These are phyloP conservation scores for Phialemoniopsis sp. DNA, from an alignment of 2,329 filamentous ascomycete genomes.

Conservation along the genomic window DNA sequence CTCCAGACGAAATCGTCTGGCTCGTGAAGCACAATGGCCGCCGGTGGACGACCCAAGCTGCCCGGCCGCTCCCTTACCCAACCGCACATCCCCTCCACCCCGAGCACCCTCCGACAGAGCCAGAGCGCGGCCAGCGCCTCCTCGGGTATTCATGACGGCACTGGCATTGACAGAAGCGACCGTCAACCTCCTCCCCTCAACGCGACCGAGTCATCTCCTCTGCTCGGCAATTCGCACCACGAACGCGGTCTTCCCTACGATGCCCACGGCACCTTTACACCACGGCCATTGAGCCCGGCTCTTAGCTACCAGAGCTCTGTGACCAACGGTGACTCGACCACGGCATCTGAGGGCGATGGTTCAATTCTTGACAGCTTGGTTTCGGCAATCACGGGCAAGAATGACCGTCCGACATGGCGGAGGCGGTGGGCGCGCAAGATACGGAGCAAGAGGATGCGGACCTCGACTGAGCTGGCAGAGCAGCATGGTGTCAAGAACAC, in stretches of 20 bases:
- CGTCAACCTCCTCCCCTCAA: neutral
- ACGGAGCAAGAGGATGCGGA: constrained; percentile 60
- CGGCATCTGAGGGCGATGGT: constrained; percentile 24
- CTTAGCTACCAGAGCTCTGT: constrained; percentile 24
- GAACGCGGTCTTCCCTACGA: too few species aligned
- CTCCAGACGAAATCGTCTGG: too few species aligned
- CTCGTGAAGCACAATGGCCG: too few species aligned
- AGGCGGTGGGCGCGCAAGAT: constrained; percentile 30
- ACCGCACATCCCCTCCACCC: constrained; percentile 33
- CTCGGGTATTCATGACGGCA: too few species aligned
- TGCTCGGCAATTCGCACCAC: constrained; percentile 25
- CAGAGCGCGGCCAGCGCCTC: constrained; percentile 19
- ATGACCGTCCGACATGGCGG: constrained; percentile 39
- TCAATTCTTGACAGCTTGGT: constrained; percentile 33
- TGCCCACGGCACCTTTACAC: constrained; percentile 71
- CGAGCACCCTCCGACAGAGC: constrained; percentile 41
- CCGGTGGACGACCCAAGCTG: too few species aligned
- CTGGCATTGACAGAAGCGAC: too few species aligned
- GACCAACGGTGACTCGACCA: constrained; percentile 20
- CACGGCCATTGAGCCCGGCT: constrained; percentile 50
- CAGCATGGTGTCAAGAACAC: constrained; percentile 71
- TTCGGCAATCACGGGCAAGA: constrained; percentile 29
- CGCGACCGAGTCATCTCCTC: constrained; percentile 45
- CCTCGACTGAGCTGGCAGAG: constrained; percentile 67
- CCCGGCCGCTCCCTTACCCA: too few species aligned